phyloP scores from a whole-genome alignment of 805 yeast species.

The Metschnikowia santaceciliae region DNA sequence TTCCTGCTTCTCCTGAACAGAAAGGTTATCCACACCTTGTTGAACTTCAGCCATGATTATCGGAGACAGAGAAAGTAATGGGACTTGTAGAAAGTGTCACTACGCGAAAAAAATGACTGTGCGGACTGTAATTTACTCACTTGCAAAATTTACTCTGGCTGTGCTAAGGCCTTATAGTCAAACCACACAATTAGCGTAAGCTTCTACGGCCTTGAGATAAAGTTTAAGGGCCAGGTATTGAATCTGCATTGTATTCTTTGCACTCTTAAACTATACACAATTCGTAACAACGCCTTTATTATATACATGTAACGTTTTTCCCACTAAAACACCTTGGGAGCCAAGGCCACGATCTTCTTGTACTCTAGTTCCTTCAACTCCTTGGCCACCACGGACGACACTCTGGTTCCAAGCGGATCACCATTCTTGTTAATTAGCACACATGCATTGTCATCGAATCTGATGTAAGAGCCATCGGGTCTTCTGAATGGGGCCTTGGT shows the following conservation, averaged over 20 bases:
- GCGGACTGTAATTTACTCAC: slow-evolving; percentile 5
- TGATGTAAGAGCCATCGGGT: slow-evolving; percentile 79
- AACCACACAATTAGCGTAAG: background rate
- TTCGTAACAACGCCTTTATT: background rate
- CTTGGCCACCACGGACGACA: slow-evolving; percentile 84
- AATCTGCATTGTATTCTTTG: background rate
- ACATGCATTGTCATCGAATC: slow-evolving; percentile 96
- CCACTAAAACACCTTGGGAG: slow-evolving; percentile 55
- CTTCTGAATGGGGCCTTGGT: slow-evolving; percentile 76
- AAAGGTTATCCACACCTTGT: slow-evolving; percentile 17
- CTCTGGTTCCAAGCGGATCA: slow-evolving; percentile 94
- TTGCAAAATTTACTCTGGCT: background rate
- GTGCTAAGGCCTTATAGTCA: too few relatives aligned
- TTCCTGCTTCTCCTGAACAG: slow-evolving; percentile 13
- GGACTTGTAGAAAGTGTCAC: background rate
- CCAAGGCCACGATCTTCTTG: slow-evolving; percentile 83
- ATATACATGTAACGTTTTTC: background rate
- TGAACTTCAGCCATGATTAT: slow-evolving; percentile 18
- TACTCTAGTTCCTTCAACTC: slow-evolving; percentile 81
- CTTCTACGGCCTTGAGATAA: background rate
- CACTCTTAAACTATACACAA: background rate
- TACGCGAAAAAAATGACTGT: slow-evolving; percentile 4
- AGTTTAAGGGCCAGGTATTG: background rate
- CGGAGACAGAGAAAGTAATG: background rate
- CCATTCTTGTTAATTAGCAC: slow-evolving; percentile 88